Evolutionary conservation across 2,329 filamentous ascomycete species (phyloP).

Genomic region (Sarocladiaceae sp.): DNA sequence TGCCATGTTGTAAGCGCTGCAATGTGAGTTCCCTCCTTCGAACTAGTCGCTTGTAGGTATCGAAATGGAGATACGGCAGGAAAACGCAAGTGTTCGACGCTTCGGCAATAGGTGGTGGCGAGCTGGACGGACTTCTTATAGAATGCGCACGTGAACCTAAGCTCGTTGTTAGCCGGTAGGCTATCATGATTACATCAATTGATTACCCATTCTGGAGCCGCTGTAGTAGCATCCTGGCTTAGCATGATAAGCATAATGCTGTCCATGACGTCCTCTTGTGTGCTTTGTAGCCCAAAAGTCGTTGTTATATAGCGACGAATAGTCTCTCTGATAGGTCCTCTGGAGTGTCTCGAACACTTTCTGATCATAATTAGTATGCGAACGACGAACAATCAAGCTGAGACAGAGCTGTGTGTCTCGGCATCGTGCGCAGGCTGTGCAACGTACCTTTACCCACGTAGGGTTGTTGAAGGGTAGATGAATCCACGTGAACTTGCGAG

Average conservation of each 20-base stretch:
- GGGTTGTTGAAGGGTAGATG: slow-evolving; percentile 53
- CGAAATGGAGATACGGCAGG: slow-evolving; percentile 57
- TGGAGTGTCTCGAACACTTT: slow-evolving; percentile 40
- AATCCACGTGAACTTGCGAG: slow-evolving; percentile 50
- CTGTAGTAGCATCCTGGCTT: slow-evolving; percentile 43
- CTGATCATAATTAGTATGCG: slow-evolving; percentile 15
- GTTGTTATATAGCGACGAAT: slow-evolving; percentile 33
- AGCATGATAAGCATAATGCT: slow-evolving; percentile 43
- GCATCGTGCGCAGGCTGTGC: not conserved
- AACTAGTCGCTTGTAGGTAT: slow-evolving; percentile 54
- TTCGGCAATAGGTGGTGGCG: slow-evolving; percentile 20
- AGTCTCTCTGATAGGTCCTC: slow-evolving; percentile 28
- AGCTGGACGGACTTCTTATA: slow-evolving; percentile 21
- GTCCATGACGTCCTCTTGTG: slow-evolving; percentile 40
- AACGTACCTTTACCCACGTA: slow-evolving; percentile 47
- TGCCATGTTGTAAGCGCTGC: slow-evolving; percentile 44
- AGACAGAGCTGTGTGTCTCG: too few relatives aligned
- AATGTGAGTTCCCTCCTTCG: slow-evolving; percentile 49
- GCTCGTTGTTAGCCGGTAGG: slow-evolving; percentile 8
- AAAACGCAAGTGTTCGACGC: slow-evolving; percentile 42
- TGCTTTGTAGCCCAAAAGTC: slow-evolving; percentile 44
- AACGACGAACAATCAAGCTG: not conserved
- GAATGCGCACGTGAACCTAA: slow-evolving; percentile 30
- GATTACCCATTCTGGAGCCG: slow-evolving; percentile 28
- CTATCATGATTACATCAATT: not conserved